A percentile compares a stretch with the other conserved stretches of the same genome.
These are phyloP conservation scores for Fonsecaea pedrosoi DNA, from an alignment of 2,329 filamentous ascomycete genomes.

Conservation along the genomic window DNA sequence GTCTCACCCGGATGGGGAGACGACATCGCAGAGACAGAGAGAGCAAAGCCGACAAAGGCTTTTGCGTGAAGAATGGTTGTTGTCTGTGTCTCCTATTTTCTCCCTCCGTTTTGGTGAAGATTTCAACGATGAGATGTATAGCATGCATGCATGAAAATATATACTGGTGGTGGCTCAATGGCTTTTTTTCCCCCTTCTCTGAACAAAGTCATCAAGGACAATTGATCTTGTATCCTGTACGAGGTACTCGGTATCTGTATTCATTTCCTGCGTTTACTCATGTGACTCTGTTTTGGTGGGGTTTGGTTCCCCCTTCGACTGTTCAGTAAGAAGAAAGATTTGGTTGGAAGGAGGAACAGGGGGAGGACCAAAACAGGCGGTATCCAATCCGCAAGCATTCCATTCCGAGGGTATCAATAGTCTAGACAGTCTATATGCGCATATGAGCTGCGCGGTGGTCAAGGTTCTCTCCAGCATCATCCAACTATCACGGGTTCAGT, in stretches of 20 bases:
- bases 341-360: background rate
- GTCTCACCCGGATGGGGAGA: background rate
- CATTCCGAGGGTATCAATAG: conserved; percentile 1
- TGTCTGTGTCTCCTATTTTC: background rate
- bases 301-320: no score
- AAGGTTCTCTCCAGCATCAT: background rate
- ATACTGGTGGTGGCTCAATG: background rate
- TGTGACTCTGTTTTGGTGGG: background rate
- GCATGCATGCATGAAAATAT: conserved; percentile 7
- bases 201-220: no score
- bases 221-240: background rate
- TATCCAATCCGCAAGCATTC: background rate
- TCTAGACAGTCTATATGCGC: background rate
- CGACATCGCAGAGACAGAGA: background rate
- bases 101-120: conserved; percentile 1
- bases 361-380: background rate
- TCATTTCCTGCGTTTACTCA: background rate
- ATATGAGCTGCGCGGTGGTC: background rate
- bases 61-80: background rate
- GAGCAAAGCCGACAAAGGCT: background rate
- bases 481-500: no score
- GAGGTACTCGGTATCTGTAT: no score
- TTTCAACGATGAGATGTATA: conserved; percentile 17
- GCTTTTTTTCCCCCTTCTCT: background rate
- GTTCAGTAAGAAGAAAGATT: background rate